Evolutionary conservation across 1,139 yeast genomes (phyloP).

Genomic region (Protomyces pachydermus): DNA sequence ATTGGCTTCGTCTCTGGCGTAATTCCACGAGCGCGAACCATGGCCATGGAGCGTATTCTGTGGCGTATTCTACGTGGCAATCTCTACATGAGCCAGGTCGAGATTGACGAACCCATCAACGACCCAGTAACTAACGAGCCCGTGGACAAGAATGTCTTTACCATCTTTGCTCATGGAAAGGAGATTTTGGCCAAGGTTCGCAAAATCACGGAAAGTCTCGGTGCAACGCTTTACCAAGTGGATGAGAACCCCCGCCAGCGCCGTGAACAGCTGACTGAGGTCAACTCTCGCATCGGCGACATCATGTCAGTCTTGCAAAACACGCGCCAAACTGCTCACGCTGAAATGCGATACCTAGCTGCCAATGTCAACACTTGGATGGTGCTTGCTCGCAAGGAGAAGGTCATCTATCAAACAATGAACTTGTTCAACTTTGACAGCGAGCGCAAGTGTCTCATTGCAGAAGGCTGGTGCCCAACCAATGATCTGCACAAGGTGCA

Average conservation of each 20-base stretch:
- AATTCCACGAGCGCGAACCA: constrained; percentile 64
- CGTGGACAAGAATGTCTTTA: constrained; percentile 66
- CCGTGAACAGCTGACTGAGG: constrained; percentile 53
- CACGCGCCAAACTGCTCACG: constrained; percentile 62
- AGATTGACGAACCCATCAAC: constrained; percentile 55
- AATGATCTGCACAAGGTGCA: constrained; percentile 49
- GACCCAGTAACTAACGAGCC: constrained; percentile 49
- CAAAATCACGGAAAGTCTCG: constrained; percentile 75
- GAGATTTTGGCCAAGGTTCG: constrained; percentile 61
- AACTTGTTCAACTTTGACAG: constrained; percentile 80
- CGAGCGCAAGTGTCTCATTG: constrained; percentile 79
- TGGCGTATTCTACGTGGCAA: constrained; percentile 95
- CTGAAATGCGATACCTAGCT: constrained; percentile 74
- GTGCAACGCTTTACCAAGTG: constrained; percentile 68
- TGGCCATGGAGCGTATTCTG: constrained; percentile 72
- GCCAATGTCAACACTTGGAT: constrained; percentile 66
- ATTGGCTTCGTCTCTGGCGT: constrained; percentile 76
- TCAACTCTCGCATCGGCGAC: constrained; percentile 57
- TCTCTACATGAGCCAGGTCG: constrained; percentile 66
- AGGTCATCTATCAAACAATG: constrained; percentile 65
- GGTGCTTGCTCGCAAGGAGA: constrained; percentile 64
- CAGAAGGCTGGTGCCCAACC: constrained; percentile 95
- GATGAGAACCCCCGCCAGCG: constrained; percentile 57
- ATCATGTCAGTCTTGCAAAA: constrained; percentile 65
- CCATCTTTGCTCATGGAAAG: constrained; percentile 85